phyloP scores from a whole-genome alignment of 805 yeast species.

The Candida anglica region DNA sequence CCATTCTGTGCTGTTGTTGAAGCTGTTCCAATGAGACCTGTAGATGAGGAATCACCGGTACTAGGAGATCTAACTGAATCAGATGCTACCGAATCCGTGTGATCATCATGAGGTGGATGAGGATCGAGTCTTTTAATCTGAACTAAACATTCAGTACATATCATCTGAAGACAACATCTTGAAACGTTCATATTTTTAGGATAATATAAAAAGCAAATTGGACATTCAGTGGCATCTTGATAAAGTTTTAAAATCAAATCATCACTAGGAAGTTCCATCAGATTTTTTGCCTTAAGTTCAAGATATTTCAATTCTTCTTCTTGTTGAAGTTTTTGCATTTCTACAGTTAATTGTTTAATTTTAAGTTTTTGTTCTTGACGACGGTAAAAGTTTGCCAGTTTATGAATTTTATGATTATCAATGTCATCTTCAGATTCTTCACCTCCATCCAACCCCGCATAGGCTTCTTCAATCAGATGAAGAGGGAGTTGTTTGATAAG shows the following conservation, averaged over 20 bases:
- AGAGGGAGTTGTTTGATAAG: slow-evolving; percentile 48
- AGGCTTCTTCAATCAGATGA: slow-evolving; percentile 52
- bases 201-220: slow-evolving; percentile 86
- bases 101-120: slow-evolving; percentile 82
- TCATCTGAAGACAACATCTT: slow-evolving; percentile 88
- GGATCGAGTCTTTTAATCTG: slow-evolving; percentile 91
- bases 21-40: too few species aligned
- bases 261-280: slow-evolving; percentile 32
- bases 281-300: slow-evolving; percentile 17
- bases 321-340: slow-evolving; percentile 24
- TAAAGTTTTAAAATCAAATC: slow-evolving; percentile 59
- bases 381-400: slow-evolving; percentile 41
- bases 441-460: too few species aligned
- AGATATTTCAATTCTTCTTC: slow-evolving; percentile 33
- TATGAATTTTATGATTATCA: slow-evolving; percentile 54
- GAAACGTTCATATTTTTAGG: slow-evolving; percentile 76
- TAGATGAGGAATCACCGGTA: slow-evolving; percentile 23
- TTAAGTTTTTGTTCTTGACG: slow-evolving; percentile 48
- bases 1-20: too few species aligned
- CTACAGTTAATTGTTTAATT: slow-evolving; percentile 34
- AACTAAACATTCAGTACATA: slow-evolving; percentile 95
- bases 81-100: slow-evolving; percentile 11
- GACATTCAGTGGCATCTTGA: slow-evolving; percentile 75
- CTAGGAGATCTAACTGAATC: too few species aligned
- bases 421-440: slow-evolving; percentile 57